A percentile compares a stretch with the other conserved stretches of the same genome.
Conservation (phyloP, 306 rosid species). For the Cucurbita argyrosperma region DNA sequence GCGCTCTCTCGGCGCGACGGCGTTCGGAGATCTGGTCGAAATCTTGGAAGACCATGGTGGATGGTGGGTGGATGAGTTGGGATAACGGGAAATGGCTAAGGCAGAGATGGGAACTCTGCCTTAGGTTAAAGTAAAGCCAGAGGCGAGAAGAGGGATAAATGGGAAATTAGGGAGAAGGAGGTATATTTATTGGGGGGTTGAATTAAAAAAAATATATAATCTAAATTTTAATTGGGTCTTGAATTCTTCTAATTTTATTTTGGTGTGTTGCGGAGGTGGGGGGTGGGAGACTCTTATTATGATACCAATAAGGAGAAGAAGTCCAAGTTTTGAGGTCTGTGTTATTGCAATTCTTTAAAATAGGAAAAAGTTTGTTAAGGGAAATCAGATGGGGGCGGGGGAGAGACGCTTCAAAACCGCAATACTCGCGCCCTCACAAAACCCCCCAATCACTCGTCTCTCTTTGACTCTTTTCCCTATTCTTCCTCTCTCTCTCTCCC, state of each 20-base stretch:
- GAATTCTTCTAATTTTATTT: too few species aligned
- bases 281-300: background rate
- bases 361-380: background rate
- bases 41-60: constrained; percentile 70
- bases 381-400: background rate
- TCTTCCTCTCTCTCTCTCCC: background rate
- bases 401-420: background rate
- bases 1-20: constrained; percentile 38
- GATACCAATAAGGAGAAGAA: background rate
- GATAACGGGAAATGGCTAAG: constrained; percentile 27
- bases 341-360: background rate
- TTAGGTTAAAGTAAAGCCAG: constrained; percentile 21
- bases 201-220: too few species aligned
- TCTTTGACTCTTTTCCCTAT: background rate
- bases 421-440: background rate
- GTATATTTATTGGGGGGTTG: background rate
- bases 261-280: background rate
- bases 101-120: constrained; percentile 82
- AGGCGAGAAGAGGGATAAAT: background rate
- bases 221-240: too few species aligned
- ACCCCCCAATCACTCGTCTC: background rate
- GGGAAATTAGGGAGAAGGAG: background rate
- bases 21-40: constrained; percentile 60
- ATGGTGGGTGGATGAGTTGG: background rate
- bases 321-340: background rate